Conservation (phyloP, 2,329 filamentous ascomycete species). For the Ascochyta pisi region DNA sequence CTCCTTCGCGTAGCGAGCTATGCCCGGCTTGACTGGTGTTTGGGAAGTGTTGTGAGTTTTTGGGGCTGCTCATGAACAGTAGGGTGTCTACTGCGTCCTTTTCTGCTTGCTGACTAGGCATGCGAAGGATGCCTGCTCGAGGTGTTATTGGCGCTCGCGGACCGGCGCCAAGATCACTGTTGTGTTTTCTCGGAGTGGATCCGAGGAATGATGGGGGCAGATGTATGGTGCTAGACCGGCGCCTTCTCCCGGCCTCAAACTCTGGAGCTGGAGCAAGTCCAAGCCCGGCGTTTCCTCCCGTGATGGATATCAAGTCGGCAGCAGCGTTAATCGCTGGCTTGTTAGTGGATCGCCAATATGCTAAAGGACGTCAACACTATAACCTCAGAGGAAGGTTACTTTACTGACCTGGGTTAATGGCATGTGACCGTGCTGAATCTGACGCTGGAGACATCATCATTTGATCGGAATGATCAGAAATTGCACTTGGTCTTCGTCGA, state of each 20-base stretch:
- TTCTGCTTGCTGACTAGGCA: constrained; percentile 73
- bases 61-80: constrained; percentile 81
- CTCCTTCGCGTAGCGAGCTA: constrained; percentile 41
- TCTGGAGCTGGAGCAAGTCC: constrained; percentile 45
- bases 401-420: constrained; percentile 33
- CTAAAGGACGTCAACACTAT: constrained; percentile 19
- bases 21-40: constrained; percentile 36
- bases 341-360: constrained; percentile 38
- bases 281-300: constrained; percentile 29
- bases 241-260: constrained; percentile 42
- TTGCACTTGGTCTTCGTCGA: constrained; percentile 43
- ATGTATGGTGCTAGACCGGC: constrained; percentile 44
- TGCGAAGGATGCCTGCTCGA: constrained; percentile 64
- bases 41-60: constrained; percentile 61
- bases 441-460: constrained; percentile 45
- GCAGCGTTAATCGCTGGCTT: constrained; percentile 38
- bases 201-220: constrained; percentile 42
- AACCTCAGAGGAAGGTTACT: background rate
- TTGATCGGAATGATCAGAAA: constrained; percentile 47
- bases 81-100: constrained; percentile 83
- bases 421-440: constrained; percentile 33
- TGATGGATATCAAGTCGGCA: constrained; percentile 38
- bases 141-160: constrained; percentile 40
- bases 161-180: constrained; percentile 37
- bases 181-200: constrained; percentile 40